Evolutionary conservation across 257 asterid genomes (phyloP).

Genomic region (Penstemon davidsonii): DNA sequence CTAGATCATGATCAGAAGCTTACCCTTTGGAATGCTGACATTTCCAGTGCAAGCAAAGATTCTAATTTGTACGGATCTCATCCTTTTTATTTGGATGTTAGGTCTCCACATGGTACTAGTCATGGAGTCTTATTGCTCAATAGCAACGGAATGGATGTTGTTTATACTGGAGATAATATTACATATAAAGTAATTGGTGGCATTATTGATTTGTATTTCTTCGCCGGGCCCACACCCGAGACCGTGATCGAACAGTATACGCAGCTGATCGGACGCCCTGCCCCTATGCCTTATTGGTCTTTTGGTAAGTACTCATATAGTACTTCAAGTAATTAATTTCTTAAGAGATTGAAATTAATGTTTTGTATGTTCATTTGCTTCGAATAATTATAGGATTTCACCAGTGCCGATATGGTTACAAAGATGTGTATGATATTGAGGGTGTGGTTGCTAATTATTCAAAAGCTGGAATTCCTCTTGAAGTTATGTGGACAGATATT

Average conservation of each 20-base stretch:
- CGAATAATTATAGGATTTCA: slow-evolving; percentile 60
- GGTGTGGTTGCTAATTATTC: slow-evolving; percentile 71
- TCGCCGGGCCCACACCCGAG: slow-evolving; percentile 77
- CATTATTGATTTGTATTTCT: slow-evolving; percentile 68
- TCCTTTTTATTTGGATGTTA: slow-evolving; percentile 85
- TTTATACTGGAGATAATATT: slow-evolving; percentile 64
- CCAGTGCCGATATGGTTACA: slow-evolving; percentile 84
- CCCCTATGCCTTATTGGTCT: slow-evolving; percentile 94
- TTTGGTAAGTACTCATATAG: slow-evolving; percentile 51
- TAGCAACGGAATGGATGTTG: slow-evolving; percentile 87
- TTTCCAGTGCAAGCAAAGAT: slow-evolving; percentile 50
- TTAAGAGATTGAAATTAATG: too few relatives aligned
- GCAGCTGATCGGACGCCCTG: slow-evolving; percentile 80
- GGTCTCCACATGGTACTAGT: slow-evolving; percentile 58
- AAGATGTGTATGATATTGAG: slow-evolving; percentile 61
- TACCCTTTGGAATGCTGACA: slow-evolving; percentile 89
- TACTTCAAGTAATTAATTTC: too few relatives aligned
- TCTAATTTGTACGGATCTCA: slow-evolving; percentile 82
- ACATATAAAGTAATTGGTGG: slow-evolving; percentile 88
- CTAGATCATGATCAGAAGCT: slow-evolving; percentile 56
- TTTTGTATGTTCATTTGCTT: background rate
- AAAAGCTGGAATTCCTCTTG: slow-evolving; percentile 77
- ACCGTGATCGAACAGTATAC: slow-evolving; percentile 81
- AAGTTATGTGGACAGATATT: slow-evolving; percentile 92
- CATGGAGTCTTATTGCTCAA: slow-evolving; percentile 81